Percentiles rank a stretch among this genome's conserved stretches.
Evolutionary conservation across 345 rosid species (phyloP).

Genomic region (Citrus australasica): DNA sequence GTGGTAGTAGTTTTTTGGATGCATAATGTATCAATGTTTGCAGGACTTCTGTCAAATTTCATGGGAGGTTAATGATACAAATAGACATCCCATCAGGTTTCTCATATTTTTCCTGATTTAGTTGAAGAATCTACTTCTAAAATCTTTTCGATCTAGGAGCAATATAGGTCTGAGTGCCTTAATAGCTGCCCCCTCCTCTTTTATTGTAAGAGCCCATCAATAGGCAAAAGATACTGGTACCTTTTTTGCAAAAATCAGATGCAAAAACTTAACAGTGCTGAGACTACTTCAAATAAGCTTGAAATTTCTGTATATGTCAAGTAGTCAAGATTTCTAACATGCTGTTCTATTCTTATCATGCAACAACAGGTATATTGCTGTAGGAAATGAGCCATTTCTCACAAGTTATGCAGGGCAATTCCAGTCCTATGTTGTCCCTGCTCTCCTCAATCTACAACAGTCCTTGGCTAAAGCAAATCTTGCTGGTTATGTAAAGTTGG

Average conservation of each 20-base stretch:
- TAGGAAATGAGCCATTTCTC: slow-evolving; percentile 95
- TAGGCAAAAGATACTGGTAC: background rate
- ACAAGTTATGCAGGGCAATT: slow-evolving; percentile 63
- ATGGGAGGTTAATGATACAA: background rate
- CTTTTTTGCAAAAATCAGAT: background rate
- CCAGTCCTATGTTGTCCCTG: slow-evolving; percentile 75
- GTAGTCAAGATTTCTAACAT: background rate
- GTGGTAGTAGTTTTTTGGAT: background rate
- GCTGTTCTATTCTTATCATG: slow-evolving; percentile 5
- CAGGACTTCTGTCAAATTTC: background rate
- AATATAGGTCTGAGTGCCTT: background rate
- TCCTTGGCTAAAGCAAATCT: slow-evolving; percentile 81
- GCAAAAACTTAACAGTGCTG: background rate
- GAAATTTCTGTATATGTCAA: background rate
- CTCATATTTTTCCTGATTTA: background rate
- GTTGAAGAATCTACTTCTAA: background rate
- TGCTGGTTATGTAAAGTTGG: slow-evolving; percentile 74
- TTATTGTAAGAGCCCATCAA: background rate
- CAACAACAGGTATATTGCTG: slow-evolving; percentile 73
- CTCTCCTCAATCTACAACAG: slow-evolving; percentile 74
- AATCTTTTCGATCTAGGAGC: background rate
- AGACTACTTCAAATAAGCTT: background rate
- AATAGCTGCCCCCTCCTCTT: background rate
- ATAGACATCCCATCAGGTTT: background rate
- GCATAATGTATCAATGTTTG: background rate